Conservation (phyloP, 1,284 basidiomycete genomes). For the Pyrrhoderma noxium region DNA sequence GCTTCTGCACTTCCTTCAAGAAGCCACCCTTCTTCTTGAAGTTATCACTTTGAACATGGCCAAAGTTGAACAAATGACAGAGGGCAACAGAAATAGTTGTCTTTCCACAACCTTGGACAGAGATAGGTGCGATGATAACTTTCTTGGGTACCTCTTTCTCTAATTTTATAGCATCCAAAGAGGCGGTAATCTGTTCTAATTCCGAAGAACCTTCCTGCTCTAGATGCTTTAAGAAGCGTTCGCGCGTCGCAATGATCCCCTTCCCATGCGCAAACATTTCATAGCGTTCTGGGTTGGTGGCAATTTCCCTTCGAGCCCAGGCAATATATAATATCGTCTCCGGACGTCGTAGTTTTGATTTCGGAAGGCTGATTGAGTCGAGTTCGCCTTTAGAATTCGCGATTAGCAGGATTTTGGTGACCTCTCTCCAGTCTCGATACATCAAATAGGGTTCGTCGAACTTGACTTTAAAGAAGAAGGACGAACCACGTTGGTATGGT, state of each 20-base stretch:
- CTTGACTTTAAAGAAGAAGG: constrained; percentile 99
- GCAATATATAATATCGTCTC: constrained; percentile 62
- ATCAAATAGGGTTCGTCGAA: constrained; percentile 99
- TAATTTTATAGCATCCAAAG: background rate
- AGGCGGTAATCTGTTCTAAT: background rate
- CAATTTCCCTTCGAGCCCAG: constrained; percentile 71
- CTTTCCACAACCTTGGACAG: constrained; percentile 92
- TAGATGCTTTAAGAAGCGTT: constrained; percentile 72
- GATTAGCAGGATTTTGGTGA: constrained; percentile 73
- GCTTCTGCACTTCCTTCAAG: constrained; percentile 62
- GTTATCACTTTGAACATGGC: constrained; percentile 91
- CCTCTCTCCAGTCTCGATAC: constrained; percentile 96
- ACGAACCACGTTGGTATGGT: constrained; percentile 72
- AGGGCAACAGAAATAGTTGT: constrained; percentile 83
- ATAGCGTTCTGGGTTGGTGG: constrained; percentile 56
- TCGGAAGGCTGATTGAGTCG: constrained; percentile 37
- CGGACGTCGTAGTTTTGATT: constrained; percentile 52
- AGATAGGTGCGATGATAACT: constrained; percentile 82
- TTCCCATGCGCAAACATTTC: constrained; percentile 59
- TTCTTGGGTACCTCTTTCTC: constrained; percentile 47
- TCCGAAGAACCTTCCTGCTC: constrained; percentile 37
- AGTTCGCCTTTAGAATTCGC: constrained; percentile 29
- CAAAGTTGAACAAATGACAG: constrained; percentile 70
- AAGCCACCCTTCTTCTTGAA: constrained; percentile 76
- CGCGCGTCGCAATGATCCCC: constrained; percentile 81